Evolutionary conservation across 192 early-diverging fungal genomes (phyloP), one percentile per base, ranked within the genome.

Genomic region (Blastocladiella britannica): DNA sequence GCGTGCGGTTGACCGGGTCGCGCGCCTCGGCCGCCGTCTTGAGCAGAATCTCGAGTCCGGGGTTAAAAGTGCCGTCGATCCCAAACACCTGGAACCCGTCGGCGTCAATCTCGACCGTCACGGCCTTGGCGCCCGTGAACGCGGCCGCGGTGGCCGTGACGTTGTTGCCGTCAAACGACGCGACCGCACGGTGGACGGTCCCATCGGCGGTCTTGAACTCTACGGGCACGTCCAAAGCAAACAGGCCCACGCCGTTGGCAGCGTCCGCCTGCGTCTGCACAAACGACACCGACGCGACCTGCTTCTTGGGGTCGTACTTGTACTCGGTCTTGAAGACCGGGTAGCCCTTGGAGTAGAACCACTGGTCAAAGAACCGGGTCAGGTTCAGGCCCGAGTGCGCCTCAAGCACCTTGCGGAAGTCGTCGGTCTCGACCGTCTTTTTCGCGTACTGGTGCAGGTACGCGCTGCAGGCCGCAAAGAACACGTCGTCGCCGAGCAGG

Each of bases 331-430:
- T 65, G 30, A 84, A 71, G 26, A 66, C 65, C 22, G 82, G 82
- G 57, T 68, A 72, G 5, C 76, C 81, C 47, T 77, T 74, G 25
- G 73, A 72, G 62, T 76, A 78, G n/a, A 83, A 74, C 75, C 79
- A 83, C 66, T 83, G 77, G 56, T 82, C 77, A 22, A 78, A 75
- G 64, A 83, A 83, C 8, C 62, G 64, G 25, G 75, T 77, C 31
- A 83, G 54, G 43, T 80, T 78, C 6, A 80, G 30, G 24, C 73
- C 76, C 53, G 69, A 73, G 5, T 76, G 55, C 60, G 78, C 31
- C 78, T 62, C 79, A 29, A 57, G 65, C 60, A 29, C 69, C 9
- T 51, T 70, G 60, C 56, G 78, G 62, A 70, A 77, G 59, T 75
- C 72, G 28, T 69, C 68, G 1, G 75, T 77, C 56, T 75, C 70